phyloP scores from a whole-genome alignment of 768 basidiomycete genomes.

The Hygrocybe coccinea region DNA sequence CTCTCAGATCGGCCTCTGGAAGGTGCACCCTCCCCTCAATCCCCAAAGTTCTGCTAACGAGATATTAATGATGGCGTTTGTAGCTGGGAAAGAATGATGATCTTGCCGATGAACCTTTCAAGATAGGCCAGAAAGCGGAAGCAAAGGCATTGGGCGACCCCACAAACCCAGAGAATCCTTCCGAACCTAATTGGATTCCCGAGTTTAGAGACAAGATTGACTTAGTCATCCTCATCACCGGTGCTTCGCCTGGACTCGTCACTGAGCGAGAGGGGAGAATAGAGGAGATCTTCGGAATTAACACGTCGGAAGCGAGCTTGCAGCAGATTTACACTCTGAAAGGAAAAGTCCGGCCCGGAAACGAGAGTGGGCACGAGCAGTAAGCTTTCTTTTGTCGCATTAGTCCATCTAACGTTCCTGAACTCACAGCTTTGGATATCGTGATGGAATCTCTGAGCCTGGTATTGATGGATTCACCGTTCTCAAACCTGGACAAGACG shows the following conservation, averaged over 20 bases:
- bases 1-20: too few species aligned
- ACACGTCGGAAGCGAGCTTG: conserved; percentile 24
- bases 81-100: too few species aligned
- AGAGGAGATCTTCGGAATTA: too few species aligned
- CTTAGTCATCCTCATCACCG: conserved; percentile 47
- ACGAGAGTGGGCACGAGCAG: conserved; percentile 45
- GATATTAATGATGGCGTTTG: too few species aligned
- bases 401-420: too few species aligned
- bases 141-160: too few species aligned
- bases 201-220: conserved; percentile 45
- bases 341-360: conserved; percentile 43
- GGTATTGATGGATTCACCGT: conserved; percentile 38
- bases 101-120: too few species aligned
- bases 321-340: conserved; percentile 33
- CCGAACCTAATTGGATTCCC: conserved; percentile 43
- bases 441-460: conserved; percentile 52
- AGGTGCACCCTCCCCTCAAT: too few species aligned
- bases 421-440: conserved; percentile 39
- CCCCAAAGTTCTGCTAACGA: too few species aligned
- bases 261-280: conserved; percentile 25
- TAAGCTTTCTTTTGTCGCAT: too few species aligned
- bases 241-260: conserved; percentile 37
- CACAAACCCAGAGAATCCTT: conserved; percentile 29
- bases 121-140: too few species aligned
- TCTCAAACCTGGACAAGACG: conserved; percentile 33